Evolutionary conservation across 768 basidiomycete genomes (phyloP).

Genomic region (Neoboletus brunneissimus): DNA sequence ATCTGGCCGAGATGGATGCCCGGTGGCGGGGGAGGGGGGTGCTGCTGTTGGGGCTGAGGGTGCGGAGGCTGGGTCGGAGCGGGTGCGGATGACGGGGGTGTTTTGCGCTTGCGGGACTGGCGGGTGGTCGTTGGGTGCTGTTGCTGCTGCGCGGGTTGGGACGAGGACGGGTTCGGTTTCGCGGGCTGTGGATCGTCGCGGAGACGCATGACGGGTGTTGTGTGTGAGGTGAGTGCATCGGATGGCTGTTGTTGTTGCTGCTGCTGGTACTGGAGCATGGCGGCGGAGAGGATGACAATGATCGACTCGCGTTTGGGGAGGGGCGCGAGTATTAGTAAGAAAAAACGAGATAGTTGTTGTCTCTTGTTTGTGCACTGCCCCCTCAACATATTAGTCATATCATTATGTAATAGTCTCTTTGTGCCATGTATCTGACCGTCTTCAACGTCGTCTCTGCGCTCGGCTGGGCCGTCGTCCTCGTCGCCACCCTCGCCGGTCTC

Average conservation of each 20-base stretch:
- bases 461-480: conserved; percentile 75
- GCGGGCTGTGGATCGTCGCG: conserved; percentile 49
- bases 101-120: conserved; percentile 61
- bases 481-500: conserved; percentile 50
- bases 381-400: not conserved
- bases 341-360: conserved; percentile 27
- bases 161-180: conserved; percentile 10
- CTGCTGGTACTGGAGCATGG: conserved; percentile 30
- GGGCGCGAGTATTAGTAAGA: conserved; percentile 39
- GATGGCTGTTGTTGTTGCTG: conserved; percentile 20
- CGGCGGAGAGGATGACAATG: conserved; percentile 22
- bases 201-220: conserved; percentile 49
- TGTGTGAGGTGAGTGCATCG: conserved; percentile 16
- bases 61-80: conserved; percentile 18
- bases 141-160: conserved; percentile 13
- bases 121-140: conserved; percentile 13
- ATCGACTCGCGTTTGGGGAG: conserved; percentile 32
- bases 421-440: conserved; percentile 59
- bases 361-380: conserved; percentile 16
- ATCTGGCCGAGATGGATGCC: conserved; percentile 48
- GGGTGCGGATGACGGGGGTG: conserved; percentile 47
- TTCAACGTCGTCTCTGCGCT: conserved; percentile 78
- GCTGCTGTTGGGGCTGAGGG: conserved; percentile 28
- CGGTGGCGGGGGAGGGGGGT: conserved; percentile 34
- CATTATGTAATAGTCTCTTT: conserved; percentile 9